These are phyloP conservation scores for Fragosphaeria purpurea DNA, from an alignment of 2,329 filamentous ascomycete species.

Conservation along the genomic window DNA sequence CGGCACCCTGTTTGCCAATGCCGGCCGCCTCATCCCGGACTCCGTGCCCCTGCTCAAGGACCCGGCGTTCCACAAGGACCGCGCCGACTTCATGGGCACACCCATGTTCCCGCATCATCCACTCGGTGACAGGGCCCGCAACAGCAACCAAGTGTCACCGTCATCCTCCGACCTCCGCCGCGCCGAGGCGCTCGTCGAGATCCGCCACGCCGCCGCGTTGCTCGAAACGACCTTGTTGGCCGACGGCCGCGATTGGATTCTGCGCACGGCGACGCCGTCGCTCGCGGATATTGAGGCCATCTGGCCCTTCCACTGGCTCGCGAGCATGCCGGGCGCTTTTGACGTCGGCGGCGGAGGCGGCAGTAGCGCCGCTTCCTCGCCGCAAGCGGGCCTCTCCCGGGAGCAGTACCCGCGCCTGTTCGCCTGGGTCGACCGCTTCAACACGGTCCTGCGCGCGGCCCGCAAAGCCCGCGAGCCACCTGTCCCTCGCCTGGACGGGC, in stretches of 20 bases:
- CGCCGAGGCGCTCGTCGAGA: conserved; percentile 45
- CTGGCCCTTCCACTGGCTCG: conserved; percentile 60
- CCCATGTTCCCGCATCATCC: neutral
- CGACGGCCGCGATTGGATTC: conserved; percentile 58
- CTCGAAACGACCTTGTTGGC: conserved; percentile 53
- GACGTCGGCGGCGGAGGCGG: conserved; percentile 20
- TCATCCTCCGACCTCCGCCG: conserved; percentile 17
- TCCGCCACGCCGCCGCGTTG: conserved; percentile 44
- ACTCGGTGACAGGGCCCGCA: neutral
- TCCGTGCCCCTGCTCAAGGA: conserved; percentile 45
- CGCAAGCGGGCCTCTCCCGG: conserved; percentile 30
- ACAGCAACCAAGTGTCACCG: neutral
- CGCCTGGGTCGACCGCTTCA: conserved; percentile 56
- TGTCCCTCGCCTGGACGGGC: conserved; percentile 34
- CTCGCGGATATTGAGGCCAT: conserved; percentile 61
- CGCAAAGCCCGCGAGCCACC: conserved; percentile 20
- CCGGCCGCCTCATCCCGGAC: conserved; percentile 46
- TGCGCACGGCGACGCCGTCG: conserved; percentile 38
- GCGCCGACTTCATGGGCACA: conserved; percentile 26
- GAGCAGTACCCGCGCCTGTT: conserved; percentile 48
- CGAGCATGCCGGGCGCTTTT: conserved; percentile 43
- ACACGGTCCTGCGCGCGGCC: conserved; percentile 33
- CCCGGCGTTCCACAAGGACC: conserved; percentile 49
- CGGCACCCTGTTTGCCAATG: conserved; percentile 44
- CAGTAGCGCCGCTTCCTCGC: too few relatives aligned